These are phyloP conservation scores for Acacia concinna DNA, from an alignment of 331 rosid species.

Conservation along the genomic window DNA sequence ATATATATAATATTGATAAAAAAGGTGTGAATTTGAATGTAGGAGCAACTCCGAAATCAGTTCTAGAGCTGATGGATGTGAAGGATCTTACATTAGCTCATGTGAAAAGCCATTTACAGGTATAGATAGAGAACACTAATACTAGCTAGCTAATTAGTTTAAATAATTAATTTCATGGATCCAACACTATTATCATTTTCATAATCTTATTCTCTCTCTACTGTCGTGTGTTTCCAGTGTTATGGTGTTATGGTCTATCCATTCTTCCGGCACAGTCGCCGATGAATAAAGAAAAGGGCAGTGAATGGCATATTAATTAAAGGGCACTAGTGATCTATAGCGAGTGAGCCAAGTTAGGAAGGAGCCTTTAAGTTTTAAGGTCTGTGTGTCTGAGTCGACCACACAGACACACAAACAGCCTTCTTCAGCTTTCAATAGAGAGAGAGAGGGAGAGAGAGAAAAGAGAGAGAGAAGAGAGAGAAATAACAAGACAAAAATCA, in stretches of 20 bases:
- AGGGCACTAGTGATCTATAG: constrained; percentile 20
- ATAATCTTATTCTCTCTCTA: neutral
- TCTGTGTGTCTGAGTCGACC: constrained; percentile 50
- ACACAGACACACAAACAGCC: constrained; percentile 47
- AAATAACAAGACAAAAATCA: constrained; percentile 51
- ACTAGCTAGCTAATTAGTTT: neutral
- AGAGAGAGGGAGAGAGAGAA: constrained; percentile 25
- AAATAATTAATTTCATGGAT: neutral
- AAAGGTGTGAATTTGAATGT: constrained; percentile 37
- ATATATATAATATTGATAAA: neutral
- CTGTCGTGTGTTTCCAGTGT: neutral
- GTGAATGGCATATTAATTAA: constrained; percentile 48
- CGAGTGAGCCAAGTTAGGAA: constrained; percentile 31
- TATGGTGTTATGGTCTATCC: constrained; percentile 22
- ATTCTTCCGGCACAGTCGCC: constrained; percentile 50
- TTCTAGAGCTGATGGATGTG: constrained; percentile 96
- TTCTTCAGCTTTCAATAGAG: constrained; percentile 33
- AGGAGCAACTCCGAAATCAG: constrained; percentile 98
- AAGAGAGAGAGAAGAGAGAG: constrained; percentile 1
- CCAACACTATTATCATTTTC: neutral
- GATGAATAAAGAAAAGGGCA: constrained; percentile 38
- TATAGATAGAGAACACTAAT: neutral
- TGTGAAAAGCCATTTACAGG: constrained; percentile 99
- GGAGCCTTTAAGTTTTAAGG: constrained; percentile 47
- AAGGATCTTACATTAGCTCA: constrained; percentile 97